phyloP scores from a whole-genome alignment of 306 rosid species.

The Biancaea sappan region DNA sequence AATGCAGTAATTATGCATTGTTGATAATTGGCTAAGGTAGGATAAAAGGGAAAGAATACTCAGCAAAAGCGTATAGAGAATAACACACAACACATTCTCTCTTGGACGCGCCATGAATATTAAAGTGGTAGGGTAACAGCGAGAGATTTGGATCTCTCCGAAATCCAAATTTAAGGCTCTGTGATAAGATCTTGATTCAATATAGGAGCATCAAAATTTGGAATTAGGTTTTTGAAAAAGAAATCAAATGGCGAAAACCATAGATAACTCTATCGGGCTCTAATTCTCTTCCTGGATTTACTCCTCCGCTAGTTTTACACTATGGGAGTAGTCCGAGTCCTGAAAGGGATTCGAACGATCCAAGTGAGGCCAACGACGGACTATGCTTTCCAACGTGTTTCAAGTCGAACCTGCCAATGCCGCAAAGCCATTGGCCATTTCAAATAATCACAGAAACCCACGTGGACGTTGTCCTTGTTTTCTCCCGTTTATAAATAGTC shows the following conservation, averaged over 20 bases:
- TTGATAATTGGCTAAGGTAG: no score
- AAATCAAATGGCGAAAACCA: background rate
- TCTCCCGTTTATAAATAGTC: background rate
- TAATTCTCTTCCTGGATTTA: background rate
- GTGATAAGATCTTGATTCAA: slow-evolving; percentile 12
- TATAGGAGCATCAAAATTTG: background rate
- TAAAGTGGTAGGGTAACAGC: background rate
- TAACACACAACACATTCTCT: slow-evolving; percentile 48
- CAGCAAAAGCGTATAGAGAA: slow-evolving; percentile 61
- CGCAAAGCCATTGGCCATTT: background rate
- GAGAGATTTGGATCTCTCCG: slow-evolving; percentile 28
- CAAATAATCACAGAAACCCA: slow-evolving; percentile 26
- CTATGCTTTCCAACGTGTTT: slow-evolving; percentile 48
- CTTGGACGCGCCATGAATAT: slow-evolving; percentile 58
- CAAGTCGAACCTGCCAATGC: slow-evolving; percentile 43
- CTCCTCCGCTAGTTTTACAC: background rate
- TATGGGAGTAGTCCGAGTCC: slow-evolving; percentile 2
- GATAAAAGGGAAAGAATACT: slow-evolving; percentile 35
- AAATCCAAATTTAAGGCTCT: slow-evolving; percentile 13
- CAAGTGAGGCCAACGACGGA: background rate
- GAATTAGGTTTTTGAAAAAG: slow-evolving; percentile 21
- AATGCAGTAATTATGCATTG: background rate
- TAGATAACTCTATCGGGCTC: background rate
- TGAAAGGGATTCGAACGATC: slow-evolving; percentile 3
- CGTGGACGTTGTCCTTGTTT: background rate